These are phyloP conservation scores for Botryotinia convoluta DNA, from an alignment of 2,329 filamentous ascomycete species.

Conservation along the genomic window DNA sequence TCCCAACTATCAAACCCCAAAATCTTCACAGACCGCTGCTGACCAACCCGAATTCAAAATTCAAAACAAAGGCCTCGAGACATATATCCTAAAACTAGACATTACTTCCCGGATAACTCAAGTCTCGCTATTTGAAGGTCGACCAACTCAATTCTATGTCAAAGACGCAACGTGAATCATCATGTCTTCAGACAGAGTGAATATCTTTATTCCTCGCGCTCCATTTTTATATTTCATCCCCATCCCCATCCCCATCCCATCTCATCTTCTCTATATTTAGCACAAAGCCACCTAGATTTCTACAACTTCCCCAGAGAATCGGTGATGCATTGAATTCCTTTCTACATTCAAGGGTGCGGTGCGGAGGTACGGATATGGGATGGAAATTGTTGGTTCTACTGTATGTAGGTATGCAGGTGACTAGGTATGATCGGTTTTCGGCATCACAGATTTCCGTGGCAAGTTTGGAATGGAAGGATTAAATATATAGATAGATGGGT, in stretches of 20 bases:
- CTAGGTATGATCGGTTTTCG: background rate
- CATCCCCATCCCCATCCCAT: background rate
- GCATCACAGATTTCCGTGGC: fast-evolving
- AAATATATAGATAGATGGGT: no score
- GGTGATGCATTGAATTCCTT: background rate
- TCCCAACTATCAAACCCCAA: no score
- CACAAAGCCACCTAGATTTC: background rate
- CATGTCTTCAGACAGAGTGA: background rate
- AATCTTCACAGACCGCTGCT: no score
- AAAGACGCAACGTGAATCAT: no score
- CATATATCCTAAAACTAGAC: no score
- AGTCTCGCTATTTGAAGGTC: no score
- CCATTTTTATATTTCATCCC: background rate
- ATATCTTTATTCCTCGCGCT: background rate
- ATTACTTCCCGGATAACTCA: no score
- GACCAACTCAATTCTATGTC: no score
- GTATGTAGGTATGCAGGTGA: background rate
- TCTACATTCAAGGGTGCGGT: background rate
- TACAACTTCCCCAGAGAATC: fast-evolving
- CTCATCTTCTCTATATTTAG: background rate
- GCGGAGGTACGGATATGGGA: background rate
- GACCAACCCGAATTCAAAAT: no score
- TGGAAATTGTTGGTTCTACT: background rate
- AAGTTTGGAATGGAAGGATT: background rate
- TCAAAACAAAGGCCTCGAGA: no score